These are phyloP conservation scores for Neonectria coccinea DNA, from an alignment of 2,329 filamentous ascomycete species.

Conservation along the genomic window DNA sequence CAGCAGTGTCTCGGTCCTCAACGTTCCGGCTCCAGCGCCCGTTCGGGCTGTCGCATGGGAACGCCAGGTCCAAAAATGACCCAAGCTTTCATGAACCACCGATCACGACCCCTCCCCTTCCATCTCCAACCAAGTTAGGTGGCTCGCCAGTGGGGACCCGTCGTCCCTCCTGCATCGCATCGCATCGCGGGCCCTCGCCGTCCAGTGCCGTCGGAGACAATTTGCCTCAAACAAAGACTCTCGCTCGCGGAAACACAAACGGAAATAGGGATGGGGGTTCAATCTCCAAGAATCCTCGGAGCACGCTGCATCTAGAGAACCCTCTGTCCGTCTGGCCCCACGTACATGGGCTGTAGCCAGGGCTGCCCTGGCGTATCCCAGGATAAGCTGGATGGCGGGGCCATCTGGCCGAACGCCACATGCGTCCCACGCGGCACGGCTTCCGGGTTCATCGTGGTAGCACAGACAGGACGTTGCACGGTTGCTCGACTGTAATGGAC, in stretches of 20 bases:
- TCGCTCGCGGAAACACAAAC: conserved; percentile 28
- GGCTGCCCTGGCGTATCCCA: conserved; percentile 36
- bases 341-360: conserved; percentile 36
- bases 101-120: conserved; percentile 15
- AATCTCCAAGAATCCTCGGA: conserved; percentile 22
- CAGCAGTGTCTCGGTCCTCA: conserved; percentile 5
- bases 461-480: conserved; percentile 3
- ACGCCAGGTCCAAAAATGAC: not conserved
- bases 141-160: conserved; percentile 21
- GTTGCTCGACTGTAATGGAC: conserved; percentile 9
- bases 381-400: conserved; percentile 38
- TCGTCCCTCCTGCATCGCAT: conserved; percentile 11
- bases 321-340: conserved; percentile 38
- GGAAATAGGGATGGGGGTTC: conserved; percentile 27
- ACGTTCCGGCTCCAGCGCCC: conserved; percentile 13
- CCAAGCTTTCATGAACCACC: conserved; percentile 9
- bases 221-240: conserved; percentile 26
- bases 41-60: conserved; percentile 23
- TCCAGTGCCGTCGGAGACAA: conserved; percentile 18
- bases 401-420: conserved; percentile 43
- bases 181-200: conserved; percentile 25
- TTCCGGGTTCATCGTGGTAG: conserved; percentile 31
- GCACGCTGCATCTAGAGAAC: conserved; percentile 35
- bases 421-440: conserved; percentile 39
- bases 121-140: conserved; percentile 32